Evolutionary conservation across 1,284 basidiomycete genomes (phyloP).

Genomic region (Naganishia albida): DNA sequence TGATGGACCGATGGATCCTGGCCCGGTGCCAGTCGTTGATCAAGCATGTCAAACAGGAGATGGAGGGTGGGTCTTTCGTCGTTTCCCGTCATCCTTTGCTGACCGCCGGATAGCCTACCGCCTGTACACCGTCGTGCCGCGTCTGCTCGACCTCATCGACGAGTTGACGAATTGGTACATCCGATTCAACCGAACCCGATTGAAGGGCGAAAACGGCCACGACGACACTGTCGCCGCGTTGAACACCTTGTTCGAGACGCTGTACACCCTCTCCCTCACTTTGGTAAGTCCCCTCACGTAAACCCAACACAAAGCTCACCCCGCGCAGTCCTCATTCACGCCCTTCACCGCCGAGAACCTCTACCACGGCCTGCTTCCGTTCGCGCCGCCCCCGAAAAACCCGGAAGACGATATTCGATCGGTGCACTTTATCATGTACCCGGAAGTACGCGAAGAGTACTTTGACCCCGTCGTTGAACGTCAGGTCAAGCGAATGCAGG

Average conservation of each 20-base stretch:
- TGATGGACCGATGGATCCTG: conserved; percentile 99
- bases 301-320: conserved; percentile 34
- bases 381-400: conserved; percentile 73
- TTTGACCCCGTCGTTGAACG: conserved; percentile 95
- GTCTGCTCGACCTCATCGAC: conserved; percentile 86
- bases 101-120: conserved; percentile 66
- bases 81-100: not conserved
- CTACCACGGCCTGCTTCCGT: conserved; percentile 85
- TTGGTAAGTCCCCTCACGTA: conserved; percentile 59
- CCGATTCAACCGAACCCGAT: conserved; percentile 91
- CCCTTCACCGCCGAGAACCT: conserved; percentile 97
- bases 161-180: conserved; percentile 99
- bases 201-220: conserved; percentile 92
- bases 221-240: conserved; percentile 87
- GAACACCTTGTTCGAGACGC: conserved; percentile 93
- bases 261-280: conserved; percentile 91
- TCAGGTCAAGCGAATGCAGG: conserved; percentile 90
- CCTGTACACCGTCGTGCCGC: conserved; percentile 97
- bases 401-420: conserved; percentile 75
- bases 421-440: conserved; percentile 94
- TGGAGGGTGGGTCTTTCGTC: conserved; percentile 64
- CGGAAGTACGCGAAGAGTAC: conserved; percentile 89
- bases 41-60: conserved; percentile 85
- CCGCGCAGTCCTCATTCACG: conserved; percentile 86
- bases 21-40: conserved; percentile 97